Conservation (phyloP, 306 rosid genomes). For the Spatholobus suberectus region DNA sequence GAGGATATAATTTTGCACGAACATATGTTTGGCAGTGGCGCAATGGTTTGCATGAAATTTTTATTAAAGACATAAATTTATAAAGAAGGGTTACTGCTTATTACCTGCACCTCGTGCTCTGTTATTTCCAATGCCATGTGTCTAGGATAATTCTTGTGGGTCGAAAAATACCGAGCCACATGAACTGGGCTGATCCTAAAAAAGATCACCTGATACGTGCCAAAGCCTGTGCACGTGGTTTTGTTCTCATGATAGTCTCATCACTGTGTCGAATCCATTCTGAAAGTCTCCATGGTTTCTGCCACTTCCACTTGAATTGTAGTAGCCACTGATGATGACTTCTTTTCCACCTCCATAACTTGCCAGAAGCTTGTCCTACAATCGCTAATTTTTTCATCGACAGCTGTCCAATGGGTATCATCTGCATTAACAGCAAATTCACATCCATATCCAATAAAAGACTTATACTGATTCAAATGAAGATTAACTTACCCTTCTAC, state of each 20-base stretch:
- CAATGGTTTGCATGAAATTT: constrained; percentile 33
- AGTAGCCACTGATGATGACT: constrained; percentile 98
- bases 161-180: constrained; percentile 50
- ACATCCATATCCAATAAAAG: constrained; percentile 38
- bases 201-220: constrained; percentile 57
- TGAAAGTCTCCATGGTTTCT: constrained; percentile 99
- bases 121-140: constrained; percentile 51
- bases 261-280: constrained; percentile 97
- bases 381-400: constrained; percentile 82
- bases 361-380: constrained; percentile 85
- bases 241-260: constrained; percentile 83
- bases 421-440: constrained; percentile 63
- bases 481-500: constrained; percentile 64
- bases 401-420: constrained; percentile 87
- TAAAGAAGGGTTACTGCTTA: constrained; percentile 25
- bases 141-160: constrained; percentile 51
- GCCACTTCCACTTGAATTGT: constrained; percentile 99
- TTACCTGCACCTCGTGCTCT: constrained; percentile 49
- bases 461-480: constrained; percentile 24
- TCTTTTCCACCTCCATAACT: constrained; percentile 99
- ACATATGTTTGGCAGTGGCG: not conserved
- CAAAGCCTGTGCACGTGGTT: constrained; percentile 81
- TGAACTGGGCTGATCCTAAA: constrained; percentile 50
- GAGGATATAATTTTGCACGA: constrained; percentile 20
- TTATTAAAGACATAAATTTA: constrained; percentile 19